Conservation (phyloP, 495 filamentous ascomycete species). For the Amphirosellinia nigrospora region DNA sequence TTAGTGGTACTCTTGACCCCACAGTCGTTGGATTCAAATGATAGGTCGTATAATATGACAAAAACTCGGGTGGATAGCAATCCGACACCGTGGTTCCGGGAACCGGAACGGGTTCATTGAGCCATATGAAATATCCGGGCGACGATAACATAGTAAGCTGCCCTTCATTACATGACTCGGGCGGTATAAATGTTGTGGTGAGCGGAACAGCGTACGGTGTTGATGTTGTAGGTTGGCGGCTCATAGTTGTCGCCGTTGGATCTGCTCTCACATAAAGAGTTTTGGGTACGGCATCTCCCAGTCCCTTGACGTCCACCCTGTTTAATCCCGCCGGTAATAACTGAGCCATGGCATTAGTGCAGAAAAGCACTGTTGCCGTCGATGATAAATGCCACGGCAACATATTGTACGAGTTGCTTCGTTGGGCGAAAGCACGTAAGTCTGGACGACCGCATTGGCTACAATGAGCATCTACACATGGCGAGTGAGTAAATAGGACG, state of each 20-base stretch:
- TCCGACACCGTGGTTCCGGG: slow-evolving; percentile 31
- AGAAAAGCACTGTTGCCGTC: slow-evolving; percentile 3
- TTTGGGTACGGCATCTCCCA: neutral
- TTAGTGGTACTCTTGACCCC: slow-evolving; percentile 27
- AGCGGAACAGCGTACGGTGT: slow-evolving; percentile 28
- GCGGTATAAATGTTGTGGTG: slow-evolving; percentile 34
- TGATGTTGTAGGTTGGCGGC: slow-evolving; percentile 19
- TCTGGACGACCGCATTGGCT: neutral
- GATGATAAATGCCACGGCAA: neutral
- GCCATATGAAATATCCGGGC: slow-evolving; percentile 32
- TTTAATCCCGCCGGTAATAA: neutral
- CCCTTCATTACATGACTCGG: slow-evolving; percentile 30
- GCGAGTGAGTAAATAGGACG: neutral
- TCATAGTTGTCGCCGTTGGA: slow-evolving; percentile 6
- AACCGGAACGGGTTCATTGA: slow-evolving; percentile 34
- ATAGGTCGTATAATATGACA: slow-evolving; percentile 22
- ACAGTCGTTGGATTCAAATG: slow-evolving; percentile 17
- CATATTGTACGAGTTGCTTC: neutral
- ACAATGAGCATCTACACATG: neutral
- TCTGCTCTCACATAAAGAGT: neutral
- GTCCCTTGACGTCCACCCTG: neutral
- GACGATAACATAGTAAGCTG: slow-evolving; percentile 34
- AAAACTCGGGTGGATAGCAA: slow-evolving; percentile 39
- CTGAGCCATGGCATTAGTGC: neutral
- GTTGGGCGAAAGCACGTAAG: neutral